A percentile compares a stretch with the other conserved stretches of the same genome.
Evolutionary conservation across 257 asterid genomes (phyloP).

Genomic region (Phtheirospermum japonicum): DNA sequence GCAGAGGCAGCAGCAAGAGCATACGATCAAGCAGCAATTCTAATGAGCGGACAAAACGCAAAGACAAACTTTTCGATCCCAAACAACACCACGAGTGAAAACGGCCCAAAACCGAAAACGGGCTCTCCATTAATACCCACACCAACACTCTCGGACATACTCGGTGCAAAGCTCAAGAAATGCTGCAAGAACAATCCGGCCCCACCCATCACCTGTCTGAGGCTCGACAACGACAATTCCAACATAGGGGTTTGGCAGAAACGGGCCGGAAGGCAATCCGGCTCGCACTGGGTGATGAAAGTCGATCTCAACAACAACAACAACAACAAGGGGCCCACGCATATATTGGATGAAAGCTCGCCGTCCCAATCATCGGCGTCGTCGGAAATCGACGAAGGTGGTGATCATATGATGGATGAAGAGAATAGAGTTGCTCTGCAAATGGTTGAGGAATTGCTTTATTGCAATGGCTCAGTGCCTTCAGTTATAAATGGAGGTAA

Average conservation of each 20-base stretch:
- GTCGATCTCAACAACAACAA: conserved; percentile 49
- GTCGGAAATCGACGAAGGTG: conserved; percentile 22
- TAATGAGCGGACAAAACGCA: conserved; percentile 71
- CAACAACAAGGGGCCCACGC: conserved; percentile 14
- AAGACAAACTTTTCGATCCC: conserved; percentile 73
- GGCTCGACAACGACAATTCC: conserved; percentile 59
- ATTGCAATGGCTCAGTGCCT: conserved; percentile 36
- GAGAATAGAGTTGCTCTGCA: conserved; percentile 72
- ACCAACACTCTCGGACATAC: conserved; percentile 37
- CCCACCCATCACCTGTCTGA: conserved; percentile 64
- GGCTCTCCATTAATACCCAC: not conserved
- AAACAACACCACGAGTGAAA: no score
- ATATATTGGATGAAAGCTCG: no score
- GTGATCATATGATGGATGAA: conserved; percentile 31
- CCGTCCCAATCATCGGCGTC: not conserved
- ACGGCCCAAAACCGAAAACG: conserved; percentile 7
- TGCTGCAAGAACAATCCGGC: conserved; percentile 62
- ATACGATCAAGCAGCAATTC: conserved; percentile 62
- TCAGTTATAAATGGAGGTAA: not conserved
- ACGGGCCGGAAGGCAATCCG: conserved; percentile 49
- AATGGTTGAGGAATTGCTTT: conserved; percentile 81
- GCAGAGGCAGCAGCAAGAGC: conserved; percentile 78
- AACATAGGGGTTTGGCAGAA: conserved; percentile 79
- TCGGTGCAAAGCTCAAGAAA: conserved; percentile 58
- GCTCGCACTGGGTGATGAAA: conserved; percentile 64